Evolutionary conservation across 768 basidiomycete genomes (phyloP), one percentile per base, ranked within the genome.

Genomic region (Boletus rubropictus): DNA sequence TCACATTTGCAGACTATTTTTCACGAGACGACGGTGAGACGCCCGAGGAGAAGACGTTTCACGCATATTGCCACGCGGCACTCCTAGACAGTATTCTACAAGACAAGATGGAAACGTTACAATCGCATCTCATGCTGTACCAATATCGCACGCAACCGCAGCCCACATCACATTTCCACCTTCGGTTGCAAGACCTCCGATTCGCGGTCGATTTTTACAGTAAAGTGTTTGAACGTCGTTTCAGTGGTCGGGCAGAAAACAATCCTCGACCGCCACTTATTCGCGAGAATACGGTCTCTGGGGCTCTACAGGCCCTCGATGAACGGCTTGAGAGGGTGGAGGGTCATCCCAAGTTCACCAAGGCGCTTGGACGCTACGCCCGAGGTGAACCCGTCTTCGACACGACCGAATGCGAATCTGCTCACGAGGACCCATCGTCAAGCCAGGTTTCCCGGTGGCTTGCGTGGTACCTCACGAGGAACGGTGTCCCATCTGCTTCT

Each of bases 51-150:
- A 73, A 72, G 36, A 61, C 80, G 9, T 82, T 89, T 61, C 78
- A 81, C 49, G 73, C 74, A 9, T 92, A 86, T 54, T 84, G 86
- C 54, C 82, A 86, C 54, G 86, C 88, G 0, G 75, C 78, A 24
- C 65, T 92, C 11, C 73, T 93, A 35, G 94, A 97, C 62, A 86
- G 88, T 66, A 85, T 97, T 41, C 70, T 92, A n/a, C 83, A 89
- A 61, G 93, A 94, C 67, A 96, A 95, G 61, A 81, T 86, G 11
- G 78, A 81, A 48, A 82, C 86, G 0, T 67, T 94, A 4, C 82
- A 85, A 54, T 75, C 84, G 0, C 86, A 91, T 60, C 69, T 93
- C 3, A 80, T 79, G 1, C 61, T 93, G 24, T 89, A 83, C 59
- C 76, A 72, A 40, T 81, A 82, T 56, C 82, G 87, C 48, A 75